phyloP scores from a whole-genome alignment of 2,329 filamentous ascomycete species.

The Emergomyces orientalis region DNA sequence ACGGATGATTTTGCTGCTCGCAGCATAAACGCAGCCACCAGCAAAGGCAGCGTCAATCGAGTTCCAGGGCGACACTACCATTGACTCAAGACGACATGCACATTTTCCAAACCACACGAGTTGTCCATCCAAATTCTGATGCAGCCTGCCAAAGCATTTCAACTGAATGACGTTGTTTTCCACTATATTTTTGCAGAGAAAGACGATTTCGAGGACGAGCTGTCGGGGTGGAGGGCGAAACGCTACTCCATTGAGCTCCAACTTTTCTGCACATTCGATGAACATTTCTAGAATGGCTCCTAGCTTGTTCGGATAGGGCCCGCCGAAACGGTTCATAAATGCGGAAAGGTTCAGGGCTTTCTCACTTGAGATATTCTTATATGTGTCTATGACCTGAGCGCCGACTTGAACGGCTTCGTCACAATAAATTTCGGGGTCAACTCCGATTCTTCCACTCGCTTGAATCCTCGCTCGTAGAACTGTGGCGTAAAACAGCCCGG shows the following conservation, averaged over 20 bases:
- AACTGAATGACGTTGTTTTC: constrained; percentile 15
- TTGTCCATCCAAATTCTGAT: constrained; percentile 9
- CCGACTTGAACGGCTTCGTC: constrained; percentile 4
- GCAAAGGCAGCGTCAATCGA: constrained; percentile 13
- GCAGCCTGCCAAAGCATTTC: constrained; percentile 8
- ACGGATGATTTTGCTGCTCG: background rate
- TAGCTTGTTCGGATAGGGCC: background rate
- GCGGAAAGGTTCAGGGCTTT: background rate
- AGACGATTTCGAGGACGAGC: constrained; percentile 10
- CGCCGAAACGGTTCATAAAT: background rate
- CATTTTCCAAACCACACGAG: constrained; percentile 9
- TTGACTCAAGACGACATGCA: background rate
- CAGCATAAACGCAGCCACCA: constrained; percentile 10
- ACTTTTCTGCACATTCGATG: constrained; percentile 8
- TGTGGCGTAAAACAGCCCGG: constrained; percentile 12
- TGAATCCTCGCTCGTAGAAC: constrained; percentile 7
- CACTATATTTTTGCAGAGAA: constrained; percentile 13
- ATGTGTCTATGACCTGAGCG: constrained; percentile 1
- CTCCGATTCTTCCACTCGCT: background rate
- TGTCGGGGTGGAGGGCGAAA: constrained; percentile 11
- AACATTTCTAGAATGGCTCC: constrained; percentile 9
- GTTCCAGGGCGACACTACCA: background rate
- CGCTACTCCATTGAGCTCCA: constrained; percentile 6
- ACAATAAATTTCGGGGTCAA: constrained; percentile 1
- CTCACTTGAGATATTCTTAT: background rate